Conservation (phyloP, 768 basidiomycete genomes). For the Leccinum imitatum region DNA sequence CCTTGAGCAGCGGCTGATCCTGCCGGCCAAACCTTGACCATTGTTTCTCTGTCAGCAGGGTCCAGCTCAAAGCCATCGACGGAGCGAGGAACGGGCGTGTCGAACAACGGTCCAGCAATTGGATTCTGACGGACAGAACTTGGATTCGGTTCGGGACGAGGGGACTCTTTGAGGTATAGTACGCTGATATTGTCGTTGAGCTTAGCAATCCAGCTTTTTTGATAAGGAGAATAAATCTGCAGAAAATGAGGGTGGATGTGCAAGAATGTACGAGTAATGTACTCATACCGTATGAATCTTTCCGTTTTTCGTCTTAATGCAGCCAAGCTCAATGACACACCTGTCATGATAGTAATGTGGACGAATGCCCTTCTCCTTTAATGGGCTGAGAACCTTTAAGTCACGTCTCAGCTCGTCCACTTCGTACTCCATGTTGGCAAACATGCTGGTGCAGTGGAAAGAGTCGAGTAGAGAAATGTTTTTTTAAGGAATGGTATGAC, state of each 20-base stretch:
- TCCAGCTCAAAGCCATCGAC: conserved; percentile 71
- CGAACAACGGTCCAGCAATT: conserved; percentile 54
- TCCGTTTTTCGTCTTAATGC: conserved; percentile 63
- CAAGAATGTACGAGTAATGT: background rate
- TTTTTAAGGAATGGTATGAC: conserved; percentile 59
- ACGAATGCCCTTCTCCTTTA: conserved; percentile 49
- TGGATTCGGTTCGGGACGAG: conserved; percentile 53
- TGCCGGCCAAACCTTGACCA: conserved; percentile 74
- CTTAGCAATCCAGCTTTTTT: conserved; percentile 59
- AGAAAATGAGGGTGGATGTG: background rate
- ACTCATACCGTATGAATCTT: conserved; percentile 62
- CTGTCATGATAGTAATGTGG: conserved; percentile 74
- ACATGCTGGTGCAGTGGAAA: conserved; percentile 56
- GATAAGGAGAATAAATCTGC: conserved; percentile 76
- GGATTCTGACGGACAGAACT: conserved; percentile 44
- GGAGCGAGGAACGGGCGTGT: conserved; percentile 51
- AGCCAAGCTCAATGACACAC: conserved; percentile 75
- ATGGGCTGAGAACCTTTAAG: conserved; percentile 55
- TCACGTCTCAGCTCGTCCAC: conserved; percentile 88
- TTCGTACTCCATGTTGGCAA: conserved; percentile 88
- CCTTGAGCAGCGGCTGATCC: conserved; percentile 68
- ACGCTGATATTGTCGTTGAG: conserved; percentile 48
- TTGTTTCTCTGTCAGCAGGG: conserved; percentile 51
- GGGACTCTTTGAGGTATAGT: conserved; percentile 52
- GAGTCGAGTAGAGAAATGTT: conserved; percentile 53